Evolutionary conservation across 768 basidiomycete genomes (phyloP), one percentile per base, ranked within the genome.

Genomic region (Tremella yokohamensis): DNA sequence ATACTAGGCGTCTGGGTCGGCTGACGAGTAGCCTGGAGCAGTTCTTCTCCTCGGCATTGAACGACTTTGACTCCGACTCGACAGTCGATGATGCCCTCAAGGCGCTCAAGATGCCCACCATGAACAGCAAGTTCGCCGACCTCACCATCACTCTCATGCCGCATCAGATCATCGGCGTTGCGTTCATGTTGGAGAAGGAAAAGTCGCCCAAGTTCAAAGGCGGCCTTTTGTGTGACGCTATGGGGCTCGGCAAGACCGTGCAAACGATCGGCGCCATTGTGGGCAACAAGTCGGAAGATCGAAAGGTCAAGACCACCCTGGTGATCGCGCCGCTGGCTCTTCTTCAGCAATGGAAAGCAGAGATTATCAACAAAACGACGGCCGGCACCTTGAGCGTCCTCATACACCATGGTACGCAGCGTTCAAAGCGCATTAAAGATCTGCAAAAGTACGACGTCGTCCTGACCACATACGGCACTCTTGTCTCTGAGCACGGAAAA

Each of bases 391-490:
- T 84, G 26, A 79, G 77, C 26, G 82, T 83, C 52, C 70, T 82
- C 2, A 83, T 87, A 34, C 86, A 88, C 69, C 87, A 88, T 65
- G 87, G 88, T 1, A 57, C 79, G 0, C 79, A 79, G 13, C 83
- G 82, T 60, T 78, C 79, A 16, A 82, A 77, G 63, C 80, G 69
- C 37, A 77, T 76, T 52, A 76, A 79, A 8, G 80, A 83, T n/a
- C 63, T 89, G 1, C 65, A 81, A 56, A 75, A 81, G 44, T 82
- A 83, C 66, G 85, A 88, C 63, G 78, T 87, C 3, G 82, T 88
- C 8, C 80, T 90, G 52, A 90, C 88, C 66, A 84, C 69, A 77
- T 85, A 89, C 64, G 85, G 85, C 56, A 88, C 86, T 0, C 77
- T 89, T n/a, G 81, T 79, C 52, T 72, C 76, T 38, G 85, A 89